A percentile compares a stretch with the other conserved stretches of the same genome.
Evolutionary conservation across 106 monocot genomes (phyloP).

Genomic region (Acorus gramineus): DNA sequence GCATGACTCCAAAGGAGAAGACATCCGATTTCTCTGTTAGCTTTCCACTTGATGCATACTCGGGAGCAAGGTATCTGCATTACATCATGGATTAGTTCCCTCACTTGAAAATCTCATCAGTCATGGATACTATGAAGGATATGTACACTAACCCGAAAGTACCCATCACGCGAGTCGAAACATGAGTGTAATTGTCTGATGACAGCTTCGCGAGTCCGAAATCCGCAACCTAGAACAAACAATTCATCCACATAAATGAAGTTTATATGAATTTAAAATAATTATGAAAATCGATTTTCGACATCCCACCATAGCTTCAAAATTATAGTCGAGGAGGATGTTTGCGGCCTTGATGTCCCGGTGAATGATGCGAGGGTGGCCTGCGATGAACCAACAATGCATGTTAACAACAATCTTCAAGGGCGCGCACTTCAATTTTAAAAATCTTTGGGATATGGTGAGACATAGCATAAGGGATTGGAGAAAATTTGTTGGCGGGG

Average conservation of each 20-base stretch:
- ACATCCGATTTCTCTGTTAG: conserved; percentile 90
- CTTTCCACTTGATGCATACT: conserved; percentile 90
- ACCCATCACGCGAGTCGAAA: conserved; percentile 88
- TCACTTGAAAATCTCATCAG: neutral
- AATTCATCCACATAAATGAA: no score
- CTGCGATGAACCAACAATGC: conserved; percentile 13
- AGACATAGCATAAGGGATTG: neutral
- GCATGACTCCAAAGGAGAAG: conserved; percentile 91
- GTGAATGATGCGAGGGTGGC: conserved; percentile 82
- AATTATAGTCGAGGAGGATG: conserved; percentile 67
- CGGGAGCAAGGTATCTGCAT: conserved; percentile 75
- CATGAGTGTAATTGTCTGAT: conserved; percentile 79
- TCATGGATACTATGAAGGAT: neutral
- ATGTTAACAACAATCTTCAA: no score
- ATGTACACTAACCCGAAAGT: conserved; percentile 54
- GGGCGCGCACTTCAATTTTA: no score
- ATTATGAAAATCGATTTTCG: neutral
- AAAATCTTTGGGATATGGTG: neutral
- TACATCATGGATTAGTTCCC: neutral
- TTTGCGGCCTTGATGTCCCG: conserved; percentile 85
- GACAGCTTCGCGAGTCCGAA: conserved; percentile 81
- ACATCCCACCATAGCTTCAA: conserved; percentile 68
- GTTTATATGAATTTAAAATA: neutral
- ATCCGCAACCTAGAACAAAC: conserved; percentile 54
- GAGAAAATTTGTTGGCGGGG: no score